A percentile compares a stretch with the other conserved stretches of the same genome.
These are phyloP conservation scores for Isabelozyma heimii DNA, from an alignment of 805 yeast genomes.

Conservation along the genomic window DNA sequence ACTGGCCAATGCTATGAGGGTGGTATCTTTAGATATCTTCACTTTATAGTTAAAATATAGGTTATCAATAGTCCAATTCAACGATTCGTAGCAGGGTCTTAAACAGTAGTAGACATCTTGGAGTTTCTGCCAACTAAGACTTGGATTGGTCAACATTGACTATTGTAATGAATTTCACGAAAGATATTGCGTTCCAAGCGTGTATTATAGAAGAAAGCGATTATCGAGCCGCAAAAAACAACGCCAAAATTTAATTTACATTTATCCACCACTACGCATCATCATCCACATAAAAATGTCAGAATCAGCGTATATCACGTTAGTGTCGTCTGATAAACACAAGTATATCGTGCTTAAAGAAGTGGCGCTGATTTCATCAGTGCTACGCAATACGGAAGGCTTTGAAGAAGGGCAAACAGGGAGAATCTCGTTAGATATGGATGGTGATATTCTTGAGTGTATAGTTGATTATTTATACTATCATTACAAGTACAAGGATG, in stretches of 20 bases:
- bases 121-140: slow-evolving; percentile 74
- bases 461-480: slow-evolving; percentile 84
- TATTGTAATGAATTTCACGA: slow-evolving; percentile 6
- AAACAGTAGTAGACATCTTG: slow-evolving; percentile 67
- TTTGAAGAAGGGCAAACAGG: slow-evolving; percentile 60
- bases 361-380: slow-evolving; percentile 72
- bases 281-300: slow-evolving; percentile 2
- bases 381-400: slow-evolving; percentile 48
- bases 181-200: neutral
- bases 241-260: neutral
- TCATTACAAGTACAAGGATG: slow-evolving; percentile 61
- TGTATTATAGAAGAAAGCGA: neutral
- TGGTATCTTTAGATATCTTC: slow-evolving; percentile 49
- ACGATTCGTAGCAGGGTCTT: slow-evolving; percentile 50
- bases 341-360: slow-evolving; percentile 62
- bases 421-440: slow-evolving; percentile 60
- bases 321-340: slow-evolving; percentile 72
- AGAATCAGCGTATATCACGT: slow-evolving; percentile 45
- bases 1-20: slow-evolving; percentile 53
- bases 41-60: slow-evolving; percentile 40
- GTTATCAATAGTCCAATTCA: slow-evolving; percentile 49
- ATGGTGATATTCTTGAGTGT: slow-evolving; percentile 68
- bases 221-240: neutral
- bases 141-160: slow-evolving; percentile 35
- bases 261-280: neutral